Conservation (phyloP, 805 yeast genomes). For the baker's yeast (Saccharomyces cerevisiae) region DNA sequence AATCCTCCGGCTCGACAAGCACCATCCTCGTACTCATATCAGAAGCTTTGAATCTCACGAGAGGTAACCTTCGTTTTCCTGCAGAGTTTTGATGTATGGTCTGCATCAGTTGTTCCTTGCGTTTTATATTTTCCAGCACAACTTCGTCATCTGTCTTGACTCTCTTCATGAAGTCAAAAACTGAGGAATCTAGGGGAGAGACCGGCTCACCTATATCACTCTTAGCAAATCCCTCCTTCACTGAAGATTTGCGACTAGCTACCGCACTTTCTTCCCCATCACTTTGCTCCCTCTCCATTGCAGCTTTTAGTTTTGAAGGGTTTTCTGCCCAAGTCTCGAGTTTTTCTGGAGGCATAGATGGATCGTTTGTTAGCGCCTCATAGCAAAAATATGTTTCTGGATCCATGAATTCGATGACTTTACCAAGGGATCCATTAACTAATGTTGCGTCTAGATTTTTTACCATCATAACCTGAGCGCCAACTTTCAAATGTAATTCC, state of each 20-base stretch:
- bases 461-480: conserved; percentile 78
- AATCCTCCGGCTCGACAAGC: conserved; percentile 70
- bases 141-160: conserved; percentile 21
- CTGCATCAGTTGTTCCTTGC: conserved; percentile 41
- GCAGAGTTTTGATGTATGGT: conserved; percentile 38
- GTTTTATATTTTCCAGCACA: conserved; percentile 30
- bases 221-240: conserved; percentile 20
- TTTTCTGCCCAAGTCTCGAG: conserved; percentile 11
- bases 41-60: conserved; percentile 66
- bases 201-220: conserved; percentile 6
- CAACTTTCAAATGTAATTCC: conserved; percentile 47
- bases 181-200: conserved; percentile 34
- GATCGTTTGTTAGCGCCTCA: conserved; percentile 18
- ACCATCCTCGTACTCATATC: conserved; percentile 71
- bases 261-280: conserved; percentile 13
- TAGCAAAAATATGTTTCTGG: conserved; percentile 41
- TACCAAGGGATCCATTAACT: conserved; percentile 74
- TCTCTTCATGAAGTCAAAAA: conserved; percentile 41
- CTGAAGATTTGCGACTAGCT: conserved; percentile 13
- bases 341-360: conserved; percentile 12
- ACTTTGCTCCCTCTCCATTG: conserved; percentile 9
- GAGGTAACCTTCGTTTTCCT: conserved; percentile 48
- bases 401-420: conserved; percentile 51
- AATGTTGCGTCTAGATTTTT: conserved; percentile 64
- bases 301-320: conserved; percentile 15